Base-by-base conservation (phyloP, 139 green algal genomes). In the Ulvella scutata region DNA sequence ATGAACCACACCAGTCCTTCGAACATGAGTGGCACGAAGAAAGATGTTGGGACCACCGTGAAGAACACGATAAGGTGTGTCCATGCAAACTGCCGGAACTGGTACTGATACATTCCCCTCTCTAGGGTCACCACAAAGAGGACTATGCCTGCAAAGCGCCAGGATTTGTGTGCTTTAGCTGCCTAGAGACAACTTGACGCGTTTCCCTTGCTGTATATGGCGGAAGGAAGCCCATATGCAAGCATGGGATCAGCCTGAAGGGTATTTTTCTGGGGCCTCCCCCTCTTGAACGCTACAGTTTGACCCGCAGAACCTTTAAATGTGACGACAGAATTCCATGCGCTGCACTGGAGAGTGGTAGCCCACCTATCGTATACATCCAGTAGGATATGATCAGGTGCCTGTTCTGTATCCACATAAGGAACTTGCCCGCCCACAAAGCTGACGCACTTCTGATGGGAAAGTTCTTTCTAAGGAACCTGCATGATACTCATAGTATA, bases 41-140 rank as follows among this genome's bases (percentile, higher is more conserved):
- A 67, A 6, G 61, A 88, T 81, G 78, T 87, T 85, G 29, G 78
- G 81, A 6, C 21, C 72, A 83, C 77, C 38, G 87, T 79, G 72
- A 96, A 93, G 80, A 97, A 96, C 38, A 98, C 86, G 78, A 97
- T 98, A 88, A 98, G 97, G 87, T 98, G 94, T 43, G 92, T 97
- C 94, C 94, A 98, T 4, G 93, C 94, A 76, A 93, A 98, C 83
- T 98, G 93, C 61, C 85, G 84, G 86, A 99, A 99, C 81, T 98
- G 95, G 82, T 96, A 94, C 62, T 90, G 76, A 84, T 96, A 97
- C 76, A 87, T 82, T 36, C 90, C 85, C 78, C 90, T 91, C 80
- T 93, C 84, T 73, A 99, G 83, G 51, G 81, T 90, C 76, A 99
- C 81, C 37, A 98, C 95, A 84, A 98, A 98, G 28, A 81, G 79